phyloP scores from a whole-genome alignment of 176 grass and related monocot genomes.

The Musa troglodytarum region DNA sequence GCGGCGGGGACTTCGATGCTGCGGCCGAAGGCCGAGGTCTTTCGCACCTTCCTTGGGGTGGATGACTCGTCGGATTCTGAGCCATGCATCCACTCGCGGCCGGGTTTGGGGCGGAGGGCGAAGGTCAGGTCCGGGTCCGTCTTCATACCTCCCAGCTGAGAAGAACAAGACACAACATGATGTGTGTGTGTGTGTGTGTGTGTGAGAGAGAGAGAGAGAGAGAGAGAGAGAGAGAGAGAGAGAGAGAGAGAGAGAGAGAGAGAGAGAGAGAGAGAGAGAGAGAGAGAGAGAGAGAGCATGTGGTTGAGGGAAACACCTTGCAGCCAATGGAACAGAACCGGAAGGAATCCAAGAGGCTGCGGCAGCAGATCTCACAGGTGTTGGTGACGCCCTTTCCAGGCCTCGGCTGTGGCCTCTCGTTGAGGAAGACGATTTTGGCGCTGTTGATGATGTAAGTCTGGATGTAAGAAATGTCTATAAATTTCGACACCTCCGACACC shows the following conservation, averaged over 20 bases:
- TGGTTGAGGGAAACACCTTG: conserved; percentile 23
- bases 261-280: too few relatives aligned
- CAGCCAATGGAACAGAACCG: conserved; percentile 48
- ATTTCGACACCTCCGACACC: conserved; percentile 45
- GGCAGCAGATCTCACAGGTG: conserved; percentile 37
- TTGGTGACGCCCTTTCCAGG: conserved; percentile 40
- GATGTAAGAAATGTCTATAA: conserved; percentile 38
- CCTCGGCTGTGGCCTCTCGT: conserved; percentile 38
- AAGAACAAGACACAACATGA: neutral
- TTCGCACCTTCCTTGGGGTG: conserved; percentile 28
- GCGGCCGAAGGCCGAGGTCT: conserved; percentile 6
- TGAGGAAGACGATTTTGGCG: conserved; percentile 45
- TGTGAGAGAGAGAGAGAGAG: too few relatives aligned
- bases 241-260: neutral
- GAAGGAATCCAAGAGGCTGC: conserved; percentile 40
- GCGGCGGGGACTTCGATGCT: neutral
- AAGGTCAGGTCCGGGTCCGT: conserved; percentile 35
- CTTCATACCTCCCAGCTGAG: conserved; percentile 36
- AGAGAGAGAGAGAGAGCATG: neutral
- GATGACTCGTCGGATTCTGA: conserved; percentile 35
- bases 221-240: neutral
- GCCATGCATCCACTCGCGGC: conserved; percentile 23
- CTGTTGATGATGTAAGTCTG: conserved; percentile 55
- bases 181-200: too few relatives aligned
- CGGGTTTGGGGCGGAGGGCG: conserved; percentile 20